phyloP scores from a whole-genome alignment of 2,329 filamentous ascomycete genomes.

The Ophiostoma sp. region DNA sequence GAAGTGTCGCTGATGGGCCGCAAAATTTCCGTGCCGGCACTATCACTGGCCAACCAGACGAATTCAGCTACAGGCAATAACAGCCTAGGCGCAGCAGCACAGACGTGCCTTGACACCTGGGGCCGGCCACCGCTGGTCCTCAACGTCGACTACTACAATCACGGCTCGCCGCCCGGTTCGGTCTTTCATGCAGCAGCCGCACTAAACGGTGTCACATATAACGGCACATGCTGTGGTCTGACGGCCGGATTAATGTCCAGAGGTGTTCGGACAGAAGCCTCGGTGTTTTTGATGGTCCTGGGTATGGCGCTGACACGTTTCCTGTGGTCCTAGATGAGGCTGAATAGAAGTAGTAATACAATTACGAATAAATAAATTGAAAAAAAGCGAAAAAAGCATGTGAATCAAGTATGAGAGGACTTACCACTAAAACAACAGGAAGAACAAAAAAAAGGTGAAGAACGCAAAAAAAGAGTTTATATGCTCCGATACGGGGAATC shows the following conservation, averaged over 20 bases:
- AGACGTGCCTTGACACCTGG: slow-evolving; percentile 60
- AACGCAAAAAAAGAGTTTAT: slow-evolving; percentile 4
- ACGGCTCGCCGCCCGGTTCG: slow-evolving; percentile 58
- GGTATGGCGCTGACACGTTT: neutral
- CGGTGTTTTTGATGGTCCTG: neutral
- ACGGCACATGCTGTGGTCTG: slow-evolving; percentile 52
- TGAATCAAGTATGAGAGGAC: neutral
- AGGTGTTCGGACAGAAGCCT: neutral
- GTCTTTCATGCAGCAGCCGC: slow-evolving; percentile 69
- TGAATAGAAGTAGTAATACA: neutral
- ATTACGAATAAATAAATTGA: neutral
- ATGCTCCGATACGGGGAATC: slow-evolving; percentile 17
- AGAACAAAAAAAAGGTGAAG: neutral
- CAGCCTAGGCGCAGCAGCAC: slow-evolving; percentile 58
- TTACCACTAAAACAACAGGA: neutral
- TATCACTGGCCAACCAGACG: slow-evolving; percentile 62
- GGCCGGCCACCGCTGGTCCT: slow-evolving; percentile 67
- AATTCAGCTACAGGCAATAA: slow-evolving; percentile 62
- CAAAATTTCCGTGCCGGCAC: slow-evolving; percentile 65
- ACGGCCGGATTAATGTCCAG: slow-evolving; percentile 14
- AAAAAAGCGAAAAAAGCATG: neutral
- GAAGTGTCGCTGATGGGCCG: slow-evolving; percentile 62
- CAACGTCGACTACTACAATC: slow-evolving; percentile 81
- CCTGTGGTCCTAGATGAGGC: neutral
- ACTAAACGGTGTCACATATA: slow-evolving; percentile 69